phyloP scores from a whole-genome alignment of 805 yeast genomes.

The Starmera dryadoides region DNA sequence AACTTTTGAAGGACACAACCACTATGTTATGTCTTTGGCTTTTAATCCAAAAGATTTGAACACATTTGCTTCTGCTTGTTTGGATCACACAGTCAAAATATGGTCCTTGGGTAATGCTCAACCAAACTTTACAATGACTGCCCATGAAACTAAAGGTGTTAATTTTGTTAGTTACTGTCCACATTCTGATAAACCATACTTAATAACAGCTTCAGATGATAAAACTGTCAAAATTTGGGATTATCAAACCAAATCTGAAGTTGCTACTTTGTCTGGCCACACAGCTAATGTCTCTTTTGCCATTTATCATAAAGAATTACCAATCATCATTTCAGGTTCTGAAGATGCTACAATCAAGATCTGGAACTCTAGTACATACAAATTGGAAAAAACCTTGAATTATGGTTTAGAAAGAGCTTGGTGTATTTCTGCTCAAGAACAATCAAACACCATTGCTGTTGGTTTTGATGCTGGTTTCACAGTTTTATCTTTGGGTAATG shows the following conservation, averaged over 20 bases:
- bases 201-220: slow-evolving; percentile 89
- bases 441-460: slow-evolving; percentile 72
- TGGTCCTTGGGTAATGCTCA: slow-evolving; percentile 87
- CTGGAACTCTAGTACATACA: slow-evolving; percentile 94
- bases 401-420: slow-evolving; percentile 93
- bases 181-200: slow-evolving; percentile 92
- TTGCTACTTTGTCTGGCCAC: slow-evolving; percentile 92
- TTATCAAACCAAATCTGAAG: slow-evolving; percentile 93
- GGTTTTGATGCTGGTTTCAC: slow-evolving; percentile 95
- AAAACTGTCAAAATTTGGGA: slow-evolving; percentile 88
- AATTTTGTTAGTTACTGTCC: slow-evolving; percentile 97
- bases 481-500: slow-evolving; percentile 85
- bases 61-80: slow-evolving; percentile 95
- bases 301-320: slow-evolving; percentile 95
- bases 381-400: slow-evolving; percentile 85
- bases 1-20: slow-evolving; percentile 91
- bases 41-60: slow-evolving; percentile 97
- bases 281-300: slow-evolving; percentile 94
- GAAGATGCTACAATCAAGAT: slow-evolving; percentile 92
- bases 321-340: slow-evolving; percentile 89
- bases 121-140: slow-evolving; percentile 87
- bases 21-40: slow-evolving; percentile 89
- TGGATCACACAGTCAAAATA: slow-evolving; percentile 92
- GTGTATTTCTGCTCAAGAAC: slow-evolving; percentile 77
- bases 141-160: slow-evolving; percentile 91